These are phyloP conservation scores for Evansstolkia leycettana DNA, from an alignment of 495 filamentous ascomycete species.

Conservation along the genomic window DNA sequence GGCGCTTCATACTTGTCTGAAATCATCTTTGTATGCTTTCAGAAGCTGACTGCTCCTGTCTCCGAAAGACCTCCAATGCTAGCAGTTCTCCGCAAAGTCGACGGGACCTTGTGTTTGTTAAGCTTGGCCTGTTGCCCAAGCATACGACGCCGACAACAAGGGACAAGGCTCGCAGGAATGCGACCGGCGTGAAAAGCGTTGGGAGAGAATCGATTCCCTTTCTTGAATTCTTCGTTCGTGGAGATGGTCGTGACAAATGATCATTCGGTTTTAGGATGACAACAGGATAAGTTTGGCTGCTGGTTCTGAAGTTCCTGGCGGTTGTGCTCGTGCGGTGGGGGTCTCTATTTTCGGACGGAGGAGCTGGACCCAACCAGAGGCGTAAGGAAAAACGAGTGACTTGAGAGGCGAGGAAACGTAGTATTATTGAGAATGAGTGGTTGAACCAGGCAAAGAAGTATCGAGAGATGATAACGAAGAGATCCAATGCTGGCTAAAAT, in stretches of 20 bases:
- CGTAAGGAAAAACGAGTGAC: slow-evolving; percentile 5
- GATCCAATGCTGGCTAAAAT: too few species aligned
- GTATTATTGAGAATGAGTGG: too few species aligned
- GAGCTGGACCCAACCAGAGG: slow-evolving; percentile 14
- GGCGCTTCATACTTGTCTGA: slow-evolving; percentile 68
- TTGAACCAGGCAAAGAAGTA: too few species aligned
- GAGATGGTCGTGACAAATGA: neutral
- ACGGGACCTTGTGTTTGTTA: neutral
- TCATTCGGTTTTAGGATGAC: neutral
- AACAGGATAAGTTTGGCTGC: slow-evolving; percentile 5
- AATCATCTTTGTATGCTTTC: slow-evolving; percentile 46
- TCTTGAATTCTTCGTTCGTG: too few species aligned
- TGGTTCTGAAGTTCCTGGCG: slow-evolving; percentile 3
- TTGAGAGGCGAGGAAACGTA: neutral
- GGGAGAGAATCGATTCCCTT: too few species aligned
- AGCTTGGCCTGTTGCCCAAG: neutral
- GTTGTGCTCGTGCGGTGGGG: slow-evolving; percentile 17
- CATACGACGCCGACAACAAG: neutral
- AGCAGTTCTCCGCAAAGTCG: neutral
- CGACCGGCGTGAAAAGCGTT: too few species aligned
- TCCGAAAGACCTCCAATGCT: slow-evolving; percentile 26
- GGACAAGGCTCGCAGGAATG: neutral
- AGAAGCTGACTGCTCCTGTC: slow-evolving; percentile 33
- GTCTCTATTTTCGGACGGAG: slow-evolving; percentile 7
- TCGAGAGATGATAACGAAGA: too few species aligned